Conservation (phyloP, 768 basidiomycete species). For the Udeniomyces megalosporus region DNA sequence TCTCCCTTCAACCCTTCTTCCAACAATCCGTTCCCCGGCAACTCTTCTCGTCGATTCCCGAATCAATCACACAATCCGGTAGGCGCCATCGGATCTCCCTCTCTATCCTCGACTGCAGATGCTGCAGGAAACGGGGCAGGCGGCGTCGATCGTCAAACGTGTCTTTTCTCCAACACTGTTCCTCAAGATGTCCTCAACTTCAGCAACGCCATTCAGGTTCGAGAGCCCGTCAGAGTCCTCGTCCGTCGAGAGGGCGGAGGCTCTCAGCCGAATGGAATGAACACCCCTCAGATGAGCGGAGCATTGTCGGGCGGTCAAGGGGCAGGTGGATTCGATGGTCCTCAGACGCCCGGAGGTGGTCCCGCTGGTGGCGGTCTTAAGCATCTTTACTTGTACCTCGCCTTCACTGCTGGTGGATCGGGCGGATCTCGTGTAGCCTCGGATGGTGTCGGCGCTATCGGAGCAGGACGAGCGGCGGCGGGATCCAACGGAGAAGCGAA, state of each 20-base stretch:
- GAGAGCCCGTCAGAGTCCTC: constrained; percentile 93
- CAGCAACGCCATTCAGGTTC: constrained; percentile 76
- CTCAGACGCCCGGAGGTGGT: neutral
- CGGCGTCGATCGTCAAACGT: constrained; percentile 65
- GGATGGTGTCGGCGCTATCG: constrained; percentile 13
- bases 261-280: constrained; percentile 12
- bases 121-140: neutral
- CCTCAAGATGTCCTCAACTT: constrained; percentile 95
- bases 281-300: constrained; percentile 23
- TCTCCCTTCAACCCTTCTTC: constrained; percentile 31
- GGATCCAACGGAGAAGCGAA: constrained; percentile 19
- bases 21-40: constrained; percentile 23
- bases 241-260: constrained; percentile 49
- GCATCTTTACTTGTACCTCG: constrained; percentile 90
- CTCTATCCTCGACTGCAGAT: neutral
- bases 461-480: neutral
- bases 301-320: constrained; percentile 45
- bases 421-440: constrained; percentile 28
- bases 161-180: constrained; percentile 93
- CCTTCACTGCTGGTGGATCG: constrained; percentile 57
- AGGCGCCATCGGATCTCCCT: constrained; percentile 9
- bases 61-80: constrained; percentile 1
- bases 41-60: constrained; percentile 6
- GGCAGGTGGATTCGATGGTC: constrained; percentile 25
- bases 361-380: constrained; percentile 49